Base-by-base conservation (phyloP, 345 rosid species). In the Acer saccharum region DNA sequence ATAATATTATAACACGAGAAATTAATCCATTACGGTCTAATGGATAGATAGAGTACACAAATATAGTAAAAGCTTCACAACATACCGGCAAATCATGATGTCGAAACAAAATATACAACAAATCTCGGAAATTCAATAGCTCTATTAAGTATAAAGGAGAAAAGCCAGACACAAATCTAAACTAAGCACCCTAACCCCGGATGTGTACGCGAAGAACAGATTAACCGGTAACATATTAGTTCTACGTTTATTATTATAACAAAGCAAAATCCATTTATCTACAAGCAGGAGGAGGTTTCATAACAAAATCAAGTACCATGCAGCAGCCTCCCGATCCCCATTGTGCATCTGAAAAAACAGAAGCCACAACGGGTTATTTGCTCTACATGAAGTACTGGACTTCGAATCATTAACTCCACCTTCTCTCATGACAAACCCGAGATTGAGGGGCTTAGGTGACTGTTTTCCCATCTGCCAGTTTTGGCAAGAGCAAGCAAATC, bases 191-290 rank as follows among this genome's bases (percentile, higher is more conserved):
- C 69, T 64, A 25, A 10, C 58, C 18, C 69, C 65, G 43, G 25
- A 55, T 14, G 39, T n/a, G 25, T 54, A 20, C 55, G 16, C 68
- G 58, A 39, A 13, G 21, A 57, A 64, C 35, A 32, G 61, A 55
- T 35, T 9, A n/a, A 64, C 35, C 20, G 61, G 41, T 35, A 20
- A 14, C 54, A 20, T 75, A 52, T 66, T 21, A 4, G 16, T 44
- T 54, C 17, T 76, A 23, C 10, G 35, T 44, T 75, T 71, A 55
- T 76, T 69, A 55, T 60, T 68, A 67, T 20, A 3, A 13, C n/a
- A 62, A 12, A 54, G 75, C 63, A 79, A 79, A 77, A 76, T 61
- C 43, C 75, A 18, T 18, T 83, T 83, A 79, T 79, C 20, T 83
- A 79, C 83, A 79, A 20, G 77, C 43, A 27, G 48, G 1, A 54